These are phyloP conservation scores for Betula pendula DNA, from an alignment of 306 rosid species.

Conservation along the genomic window DNA sequence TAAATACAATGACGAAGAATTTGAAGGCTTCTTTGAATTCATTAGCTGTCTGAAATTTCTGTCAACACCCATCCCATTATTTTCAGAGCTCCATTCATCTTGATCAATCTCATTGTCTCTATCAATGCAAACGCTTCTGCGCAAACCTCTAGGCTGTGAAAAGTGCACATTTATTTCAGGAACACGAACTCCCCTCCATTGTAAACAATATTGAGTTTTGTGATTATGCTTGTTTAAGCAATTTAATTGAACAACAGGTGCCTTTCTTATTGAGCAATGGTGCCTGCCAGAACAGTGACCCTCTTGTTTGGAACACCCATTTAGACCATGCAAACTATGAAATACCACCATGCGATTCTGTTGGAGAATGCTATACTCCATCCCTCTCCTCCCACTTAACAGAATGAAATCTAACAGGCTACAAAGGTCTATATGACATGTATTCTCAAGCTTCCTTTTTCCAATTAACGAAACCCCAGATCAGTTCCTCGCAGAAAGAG, in stretches of 20 bases:
- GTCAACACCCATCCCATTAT: constrained; percentile 23
- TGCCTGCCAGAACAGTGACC: constrained; percentile 32
- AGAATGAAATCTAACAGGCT: constrained; percentile 19
- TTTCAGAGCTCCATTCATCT: constrained; percentile 37
- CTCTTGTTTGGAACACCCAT: constrained; percentile 39
- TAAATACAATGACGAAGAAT: constrained; percentile 34
- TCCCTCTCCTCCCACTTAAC: constrained; percentile 27
- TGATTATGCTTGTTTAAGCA: constrained; percentile 17
- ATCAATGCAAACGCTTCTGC: constrained; percentile 47
- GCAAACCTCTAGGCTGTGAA: constrained; percentile 41
- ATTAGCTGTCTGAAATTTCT: constrained; percentile 34
- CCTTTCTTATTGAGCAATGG: constrained; percentile 28
- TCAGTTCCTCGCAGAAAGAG: constrained; percentile 1
- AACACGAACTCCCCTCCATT: constrained; percentile 35
- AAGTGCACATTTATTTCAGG: constrained; percentile 20
- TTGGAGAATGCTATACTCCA: constrained; percentile 49
- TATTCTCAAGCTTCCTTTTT: not conserved
- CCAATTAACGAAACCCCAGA: not conserved
- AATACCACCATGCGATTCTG: constrained; percentile 41
- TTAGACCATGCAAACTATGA: constrained; percentile 38
- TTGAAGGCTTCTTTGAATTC: constrained; percentile 33
- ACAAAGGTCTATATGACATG: constrained; percentile 12
- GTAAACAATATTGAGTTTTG: constrained; percentile 28
- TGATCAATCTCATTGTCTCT: constrained; percentile 48
- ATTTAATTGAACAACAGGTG: constrained; percentile 25